Evolutionary conservation across 1,284 basidiomycete genomes (phyloP).

Genomic region (Sanghuangporus baumii): DNA sequence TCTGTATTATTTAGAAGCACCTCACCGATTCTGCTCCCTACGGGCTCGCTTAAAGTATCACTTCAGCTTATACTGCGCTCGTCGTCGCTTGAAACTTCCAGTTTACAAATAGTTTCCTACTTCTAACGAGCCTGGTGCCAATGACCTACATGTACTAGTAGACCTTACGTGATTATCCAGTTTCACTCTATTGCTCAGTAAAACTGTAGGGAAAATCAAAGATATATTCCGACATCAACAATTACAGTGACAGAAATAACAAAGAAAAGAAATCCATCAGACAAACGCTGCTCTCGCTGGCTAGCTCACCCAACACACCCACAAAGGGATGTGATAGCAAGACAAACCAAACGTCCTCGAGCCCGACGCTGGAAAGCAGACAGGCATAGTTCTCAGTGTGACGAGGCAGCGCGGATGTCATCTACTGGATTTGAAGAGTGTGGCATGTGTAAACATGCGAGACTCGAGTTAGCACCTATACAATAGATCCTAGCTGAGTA

Average conservation of each 20-base stretch:
- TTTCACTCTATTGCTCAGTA: too few relatives aligned
- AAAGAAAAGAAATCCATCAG: constrained; percentile 55
- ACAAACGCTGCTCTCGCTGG: constrained; percentile 68
- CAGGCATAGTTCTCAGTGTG: constrained; percentile 57
- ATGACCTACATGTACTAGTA: too few relatives aligned
- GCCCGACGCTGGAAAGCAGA: constrained; percentile 26
- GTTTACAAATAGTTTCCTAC: too few relatives aligned
- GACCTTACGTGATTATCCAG: too few relatives aligned
- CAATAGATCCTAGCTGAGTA: constrained; percentile 87
- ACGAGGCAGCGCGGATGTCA: constrained; percentile 69
- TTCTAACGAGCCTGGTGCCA: too few relatives aligned
- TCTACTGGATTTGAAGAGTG: constrained; percentile 77
- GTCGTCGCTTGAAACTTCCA: too few relatives aligned
- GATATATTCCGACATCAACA: too few relatives aligned
- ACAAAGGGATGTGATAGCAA: constrained; percentile 32
- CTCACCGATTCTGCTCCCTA: too few relatives aligned
- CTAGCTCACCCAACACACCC: constrained; percentile 29
- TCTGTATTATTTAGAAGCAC: too few relatives aligned
- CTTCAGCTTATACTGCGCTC: too few relatives aligned
- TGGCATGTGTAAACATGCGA: constrained; percentile 83
- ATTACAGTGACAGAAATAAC: neutral
- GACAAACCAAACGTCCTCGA: constrained; percentile 71
- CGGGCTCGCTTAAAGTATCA: too few relatives aligned
- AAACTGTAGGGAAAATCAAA: too few relatives aligned
- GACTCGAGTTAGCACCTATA: constrained; percentile 86